These are phyloP conservation scores for Trichophyton benhamiae DNA, from an alignment of 2,329 filamentous ascomycete species.

Conservation along the genomic window DNA sequence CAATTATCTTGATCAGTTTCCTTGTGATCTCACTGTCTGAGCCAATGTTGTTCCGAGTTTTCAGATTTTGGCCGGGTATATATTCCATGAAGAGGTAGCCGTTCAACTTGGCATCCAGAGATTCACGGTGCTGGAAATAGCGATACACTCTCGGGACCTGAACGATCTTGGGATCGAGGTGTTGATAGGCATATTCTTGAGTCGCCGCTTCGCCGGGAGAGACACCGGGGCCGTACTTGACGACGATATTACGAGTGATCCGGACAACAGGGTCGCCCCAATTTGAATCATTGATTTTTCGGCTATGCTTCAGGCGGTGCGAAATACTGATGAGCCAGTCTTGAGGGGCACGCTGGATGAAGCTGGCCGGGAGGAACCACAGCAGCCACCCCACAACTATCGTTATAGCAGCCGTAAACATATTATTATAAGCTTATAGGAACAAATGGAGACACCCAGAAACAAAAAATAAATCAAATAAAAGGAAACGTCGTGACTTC, in stretches of 20 bases:
- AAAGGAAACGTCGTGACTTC: not conserved
- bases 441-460: not conserved
- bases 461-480: not conserved
- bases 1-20: slow-evolving; percentile 13
- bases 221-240: slow-evolving; percentile 15
- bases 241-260: slow-evolving; percentile 12
- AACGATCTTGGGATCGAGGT: slow-evolving; percentile 14
- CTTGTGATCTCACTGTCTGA: slow-evolving; percentile 9
- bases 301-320: not conserved
- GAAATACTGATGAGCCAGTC: slow-evolving; percentile 5
- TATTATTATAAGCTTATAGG: not conserved
- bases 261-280: slow-evolving; percentile 10
- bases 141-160: slow-evolving; percentile 16
- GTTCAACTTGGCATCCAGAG: slow-evolving; percentile 2
- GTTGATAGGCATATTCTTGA: slow-evolving; percentile 15
- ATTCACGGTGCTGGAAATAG: slow-evolving; percentile 12
- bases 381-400: not conserved
- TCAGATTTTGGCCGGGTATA: slow-evolving; percentile 13
- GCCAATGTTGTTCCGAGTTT: slow-evolving; percentile 10
- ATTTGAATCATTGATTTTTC: not conserved
- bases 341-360: slow-evolving; percentile 5
- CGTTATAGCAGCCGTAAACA: not conserved
- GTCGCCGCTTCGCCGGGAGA: slow-evolving; percentile 11
- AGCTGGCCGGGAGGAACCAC: not conserved
- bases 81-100: slow-evolving; percentile 21